Percentiles rank a stretch among this genome's conserved stretches.
Conservation (phyloP, 768 basidiomycete species). For the Leucogyrophana mollusca region DNA sequence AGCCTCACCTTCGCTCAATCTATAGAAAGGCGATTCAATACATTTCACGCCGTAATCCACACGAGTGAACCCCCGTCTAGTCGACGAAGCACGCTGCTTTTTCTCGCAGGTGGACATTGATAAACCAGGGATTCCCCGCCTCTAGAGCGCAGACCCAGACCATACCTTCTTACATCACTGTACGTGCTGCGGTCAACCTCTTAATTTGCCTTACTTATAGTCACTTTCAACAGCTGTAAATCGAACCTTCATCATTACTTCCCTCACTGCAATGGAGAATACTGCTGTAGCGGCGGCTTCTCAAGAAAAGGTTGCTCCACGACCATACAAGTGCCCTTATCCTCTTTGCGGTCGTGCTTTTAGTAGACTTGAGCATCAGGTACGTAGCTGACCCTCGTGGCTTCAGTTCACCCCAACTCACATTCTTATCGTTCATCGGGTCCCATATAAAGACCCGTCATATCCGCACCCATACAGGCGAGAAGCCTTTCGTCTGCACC, state of each 20-base stretch:
- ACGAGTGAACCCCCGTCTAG: constrained; percentile 9
- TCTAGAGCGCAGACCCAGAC: constrained; percentile 16
- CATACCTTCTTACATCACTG: constrained; percentile 15
- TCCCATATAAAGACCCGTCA: constrained; percentile 75
- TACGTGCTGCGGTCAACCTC: constrained; percentile 12
- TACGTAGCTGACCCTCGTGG: constrained; percentile 30
- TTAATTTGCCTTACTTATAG: constrained; percentile 13
- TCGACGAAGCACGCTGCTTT: constrained; percentile 13
- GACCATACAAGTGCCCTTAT: constrained; percentile 98
- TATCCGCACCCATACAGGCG: constrained; percentile 97
- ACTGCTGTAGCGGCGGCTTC: constrained; percentile 6
- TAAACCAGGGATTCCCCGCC: constrained; percentile 17
- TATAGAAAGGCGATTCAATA: constrained; percentile 7
- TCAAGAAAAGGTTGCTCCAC: constrained; percentile 43
- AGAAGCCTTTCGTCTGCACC: constrained; percentile 93
- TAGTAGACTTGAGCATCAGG: constrained; percentile 95
- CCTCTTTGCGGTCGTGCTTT: constrained; percentile 92
- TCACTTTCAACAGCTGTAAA: constrained; percentile 12
- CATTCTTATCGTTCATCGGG: constrained; percentile 17
- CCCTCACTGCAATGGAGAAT: constrained; percentile 22
- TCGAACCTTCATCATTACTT: constrained; percentile 6
- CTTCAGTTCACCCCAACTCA: constrained; percentile 6
- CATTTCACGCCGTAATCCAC: constrained; percentile 16
- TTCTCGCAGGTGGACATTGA: constrained; percentile 22
- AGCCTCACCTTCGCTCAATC: constrained; percentile 19